A percentile compares a stretch with the other conserved stretches of the same genome.
These are phyloP conservation scores for Cryptococcus wingfieldii DNA, from an alignment of 1,284 basidiomycete species.

Conservation along the genomic window DNA sequence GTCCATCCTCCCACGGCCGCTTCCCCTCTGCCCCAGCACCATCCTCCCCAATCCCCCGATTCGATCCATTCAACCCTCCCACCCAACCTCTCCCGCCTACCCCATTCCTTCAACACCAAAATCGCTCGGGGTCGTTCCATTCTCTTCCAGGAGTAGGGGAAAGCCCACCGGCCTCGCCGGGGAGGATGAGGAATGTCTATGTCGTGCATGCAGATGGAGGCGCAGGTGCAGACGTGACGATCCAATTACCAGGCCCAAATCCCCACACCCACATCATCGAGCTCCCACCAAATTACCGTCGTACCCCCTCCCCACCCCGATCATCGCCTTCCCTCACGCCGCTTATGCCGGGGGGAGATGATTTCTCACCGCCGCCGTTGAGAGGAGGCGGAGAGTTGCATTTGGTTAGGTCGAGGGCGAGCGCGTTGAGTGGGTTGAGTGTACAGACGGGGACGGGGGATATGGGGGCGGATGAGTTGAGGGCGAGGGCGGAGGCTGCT, in stretches of 20 bases:
- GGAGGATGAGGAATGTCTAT: conserved; percentile 21
- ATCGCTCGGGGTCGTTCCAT: conserved; percentile 5
- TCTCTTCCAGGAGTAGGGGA: neutral
- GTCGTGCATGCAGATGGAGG: conserved; percentile 30
- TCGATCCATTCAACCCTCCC: neutral
- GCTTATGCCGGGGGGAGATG: neutral
- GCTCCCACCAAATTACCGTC: conserved; percentile 24
- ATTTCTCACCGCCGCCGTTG: neutral
- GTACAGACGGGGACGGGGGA: neutral
- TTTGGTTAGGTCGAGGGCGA: conserved; percentile 1
- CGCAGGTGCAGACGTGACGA: conserved; percentile 20
- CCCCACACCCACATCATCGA: conserved; percentile 20
- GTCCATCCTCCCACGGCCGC: neutral
- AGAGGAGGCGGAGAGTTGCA: neutral
- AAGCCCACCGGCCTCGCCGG: neutral
- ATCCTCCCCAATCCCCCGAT: neutral
- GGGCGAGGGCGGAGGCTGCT: conserved; percentile 27
- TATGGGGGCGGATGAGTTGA: conserved; percentile 16
- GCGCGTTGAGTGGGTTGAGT: conserved; percentile 1
- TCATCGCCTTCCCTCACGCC: neutral
- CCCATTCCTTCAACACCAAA: conserved; percentile 1
- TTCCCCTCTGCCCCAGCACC: neutral
- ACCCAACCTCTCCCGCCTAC: neutral
- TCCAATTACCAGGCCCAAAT: conserved; percentile 18
- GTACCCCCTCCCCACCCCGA: neutral